phyloP scores from a whole-genome alignment of 768 basidiomycete species.

The Myochromella boudieri region DNA sequence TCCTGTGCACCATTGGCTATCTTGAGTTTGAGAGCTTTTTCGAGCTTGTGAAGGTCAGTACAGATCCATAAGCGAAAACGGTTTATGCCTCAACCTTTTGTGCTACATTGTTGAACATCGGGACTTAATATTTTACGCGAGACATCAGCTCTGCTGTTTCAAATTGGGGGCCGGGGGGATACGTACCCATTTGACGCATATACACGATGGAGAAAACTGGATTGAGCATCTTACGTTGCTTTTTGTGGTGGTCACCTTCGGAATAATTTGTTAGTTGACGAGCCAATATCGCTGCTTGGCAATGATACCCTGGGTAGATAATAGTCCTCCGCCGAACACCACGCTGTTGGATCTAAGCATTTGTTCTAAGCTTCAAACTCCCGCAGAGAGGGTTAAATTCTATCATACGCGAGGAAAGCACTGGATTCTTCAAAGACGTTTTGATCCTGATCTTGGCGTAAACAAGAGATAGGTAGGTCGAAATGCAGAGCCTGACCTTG shows the following conservation, averaged over 20 bases:
- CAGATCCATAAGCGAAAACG: no score
- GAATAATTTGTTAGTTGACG: not conserved
- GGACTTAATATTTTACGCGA: constrained; percentile 9
- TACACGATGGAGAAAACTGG: constrained; percentile 36
- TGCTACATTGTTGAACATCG: constrained; percentile 18
- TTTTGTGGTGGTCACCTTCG: constrained; percentile 20
- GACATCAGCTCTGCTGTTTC: no score
- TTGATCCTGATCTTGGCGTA: constrained; percentile 10
- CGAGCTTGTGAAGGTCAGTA: constrained; percentile 7
- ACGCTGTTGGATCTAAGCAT: not conserved
- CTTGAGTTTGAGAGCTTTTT: constrained; percentile 6
- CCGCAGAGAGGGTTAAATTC: not conserved
- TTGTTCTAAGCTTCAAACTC: not conserved
- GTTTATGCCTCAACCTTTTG: constrained; percentile 5
- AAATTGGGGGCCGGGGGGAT: not conserved
- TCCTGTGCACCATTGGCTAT: constrained; percentile 14
- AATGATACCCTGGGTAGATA: constrained; percentile 7
- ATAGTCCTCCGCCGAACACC: constrained; percentile 6
- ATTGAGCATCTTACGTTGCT: constrained; percentile 37
- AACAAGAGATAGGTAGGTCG: not conserved
- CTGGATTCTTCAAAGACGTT: constrained; percentile 35
- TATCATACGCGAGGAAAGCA: constrained; percentile 31
- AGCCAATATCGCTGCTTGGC: not conserved
- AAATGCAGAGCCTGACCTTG: constrained; percentile 20
- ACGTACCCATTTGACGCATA: constrained; percentile 27